Evolutionary conservation across 768 basidiomycete species (phyloP).

Genomic region (Psilocybe azurescens): DNA sequence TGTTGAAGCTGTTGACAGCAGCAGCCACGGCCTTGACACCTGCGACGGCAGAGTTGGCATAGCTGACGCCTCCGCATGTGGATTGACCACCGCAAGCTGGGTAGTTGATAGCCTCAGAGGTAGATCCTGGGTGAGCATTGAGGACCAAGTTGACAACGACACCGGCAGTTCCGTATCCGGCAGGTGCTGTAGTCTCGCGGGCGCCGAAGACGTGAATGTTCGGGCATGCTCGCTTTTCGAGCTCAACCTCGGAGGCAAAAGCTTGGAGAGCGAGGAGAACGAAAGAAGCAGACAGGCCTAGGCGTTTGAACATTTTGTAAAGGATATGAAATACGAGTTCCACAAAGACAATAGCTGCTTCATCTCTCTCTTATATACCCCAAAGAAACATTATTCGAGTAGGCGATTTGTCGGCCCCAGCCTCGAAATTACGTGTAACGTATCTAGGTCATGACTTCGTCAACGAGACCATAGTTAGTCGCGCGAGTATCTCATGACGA

Average conservation of each 20-base stretch:
- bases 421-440: constrained; percentile 1
- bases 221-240: constrained; percentile 30
- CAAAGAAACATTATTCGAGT: neutral
- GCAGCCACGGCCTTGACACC: constrained; percentile 35
- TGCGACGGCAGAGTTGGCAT: constrained; percentile 34
- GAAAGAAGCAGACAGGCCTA: constrained; percentile 13
- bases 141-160: constrained; percentile 33
- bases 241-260: constrained; percentile 14
- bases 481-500: constrained; percentile 1
- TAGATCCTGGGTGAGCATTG: constrained; percentile 33
- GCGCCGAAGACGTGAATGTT: constrained; percentile 39
- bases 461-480: neutral
- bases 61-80: constrained; percentile 35
- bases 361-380: constrained; percentile 1
- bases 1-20: constrained; percentile 38
- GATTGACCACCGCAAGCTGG: constrained; percentile 41
- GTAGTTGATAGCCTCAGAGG: constrained; percentile 39
- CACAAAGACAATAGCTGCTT: neutral
- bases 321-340: neutral
- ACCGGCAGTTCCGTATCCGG: constrained; percentile 36
- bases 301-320: constrained; percentile 18
- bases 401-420: constrained; percentile 10
- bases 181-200: constrained; percentile 36
- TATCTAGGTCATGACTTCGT: neutral
- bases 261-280: constrained; percentile 22